Evolutionary conservation across 2,329 filamentous ascomycete genomes (phyloP).

Genomic region (Aspergillus chevalieri): DNA sequence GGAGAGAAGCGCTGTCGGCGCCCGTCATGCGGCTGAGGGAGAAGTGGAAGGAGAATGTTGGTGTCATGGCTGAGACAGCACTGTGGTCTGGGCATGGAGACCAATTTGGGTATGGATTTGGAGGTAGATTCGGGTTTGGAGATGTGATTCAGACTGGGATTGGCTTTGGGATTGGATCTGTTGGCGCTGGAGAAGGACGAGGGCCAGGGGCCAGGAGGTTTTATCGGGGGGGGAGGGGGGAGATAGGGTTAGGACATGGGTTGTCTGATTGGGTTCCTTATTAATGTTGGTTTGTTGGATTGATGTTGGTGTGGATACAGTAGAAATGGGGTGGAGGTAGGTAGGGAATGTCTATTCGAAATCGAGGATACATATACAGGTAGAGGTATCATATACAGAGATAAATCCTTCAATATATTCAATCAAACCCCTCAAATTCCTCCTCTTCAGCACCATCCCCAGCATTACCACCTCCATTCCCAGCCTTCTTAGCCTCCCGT

Average conservation of each 20-base stretch:
- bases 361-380: not conserved
- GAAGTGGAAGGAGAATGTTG: not conserved
- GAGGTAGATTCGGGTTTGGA: too few relatives aligned
- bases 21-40: not conserved
- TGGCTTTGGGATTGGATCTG: not conserved
- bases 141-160: too few relatives aligned
- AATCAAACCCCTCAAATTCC: constrained; percentile 56
- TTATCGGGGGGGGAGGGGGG: too few relatives aligned
- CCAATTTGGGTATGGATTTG: not conserved
- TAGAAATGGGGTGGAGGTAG: not conserved
- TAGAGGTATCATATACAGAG: not conserved
- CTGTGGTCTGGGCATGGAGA: not conserved
- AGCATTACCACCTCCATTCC: not conserved
- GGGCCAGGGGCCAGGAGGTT: too few relatives aligned
- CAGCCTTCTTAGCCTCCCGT: constrained; percentile 11
- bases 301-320: not conserved
- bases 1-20: not conserved
- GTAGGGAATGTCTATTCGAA: not conserved
- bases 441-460: constrained; percentile 18
- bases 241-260: too few relatives aligned
- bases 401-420: constrained; percentile 2
- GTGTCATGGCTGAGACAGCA: not conserved
- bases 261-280: not conserved
- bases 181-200: too few relatives aligned
- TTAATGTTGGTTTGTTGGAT: not conserved